A percentile compares a stretch with the other conserved stretches of the same genome.
These are phyloP conservation scores for Fraxinus latifolia DNA, from an alignment of 305 asterid genomes.

Conservation along the genomic window DNA sequence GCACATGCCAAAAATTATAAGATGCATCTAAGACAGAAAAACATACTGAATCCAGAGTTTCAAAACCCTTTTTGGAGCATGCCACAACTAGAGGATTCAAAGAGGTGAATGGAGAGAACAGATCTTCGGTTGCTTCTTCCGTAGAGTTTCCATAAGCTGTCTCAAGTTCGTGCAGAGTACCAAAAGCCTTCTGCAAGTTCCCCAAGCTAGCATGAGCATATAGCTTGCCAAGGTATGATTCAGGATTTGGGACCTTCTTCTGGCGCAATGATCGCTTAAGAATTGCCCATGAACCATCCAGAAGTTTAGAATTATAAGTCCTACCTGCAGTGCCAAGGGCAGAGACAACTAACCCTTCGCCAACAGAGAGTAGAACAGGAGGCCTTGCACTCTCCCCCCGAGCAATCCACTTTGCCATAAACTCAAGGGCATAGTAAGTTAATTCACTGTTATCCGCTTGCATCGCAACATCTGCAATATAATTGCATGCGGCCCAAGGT, in stretches of 20 bases:
- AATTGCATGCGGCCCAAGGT: conserved; percentile 60
- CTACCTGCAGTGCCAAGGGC: conserved; percentile 80
- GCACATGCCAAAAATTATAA: not conserved
- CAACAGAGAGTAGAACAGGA: conserved; percentile 41
- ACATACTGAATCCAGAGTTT: conserved; percentile 68
- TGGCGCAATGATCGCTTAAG: conserved; percentile 69
- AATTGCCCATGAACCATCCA: conserved; percentile 78
- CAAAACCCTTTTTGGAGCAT: conserved; percentile 67
- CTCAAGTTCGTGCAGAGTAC: conserved; percentile 75
- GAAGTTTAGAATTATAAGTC: conserved; percentile 58
- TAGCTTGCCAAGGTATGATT: conserved; percentile 64
- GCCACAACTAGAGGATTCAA: conserved; percentile 67
- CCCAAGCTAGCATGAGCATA: conserved; percentile 62
- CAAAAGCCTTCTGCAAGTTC: conserved; percentile 69
- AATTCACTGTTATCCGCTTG: conserved; percentile 65
- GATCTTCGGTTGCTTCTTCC: conserved; percentile 40
- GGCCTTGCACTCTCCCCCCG: conserved; percentile 61
- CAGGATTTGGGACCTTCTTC: conserved; percentile 59
- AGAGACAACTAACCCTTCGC: conserved; percentile 63
- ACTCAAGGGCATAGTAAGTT: conserved; percentile 61
- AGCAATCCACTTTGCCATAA: conserved; percentile 73
- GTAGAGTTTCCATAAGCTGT: conserved; percentile 45
- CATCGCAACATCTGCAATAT: conserved; percentile 59
- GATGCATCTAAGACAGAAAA: conserved; percentile 13
- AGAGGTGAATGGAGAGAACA: conserved; percentile 69